These are phyloP conservation scores for Neurospora sp. DNA, from an alignment of 495 filamentous ascomycete genomes.

Conservation along the genomic window DNA sequence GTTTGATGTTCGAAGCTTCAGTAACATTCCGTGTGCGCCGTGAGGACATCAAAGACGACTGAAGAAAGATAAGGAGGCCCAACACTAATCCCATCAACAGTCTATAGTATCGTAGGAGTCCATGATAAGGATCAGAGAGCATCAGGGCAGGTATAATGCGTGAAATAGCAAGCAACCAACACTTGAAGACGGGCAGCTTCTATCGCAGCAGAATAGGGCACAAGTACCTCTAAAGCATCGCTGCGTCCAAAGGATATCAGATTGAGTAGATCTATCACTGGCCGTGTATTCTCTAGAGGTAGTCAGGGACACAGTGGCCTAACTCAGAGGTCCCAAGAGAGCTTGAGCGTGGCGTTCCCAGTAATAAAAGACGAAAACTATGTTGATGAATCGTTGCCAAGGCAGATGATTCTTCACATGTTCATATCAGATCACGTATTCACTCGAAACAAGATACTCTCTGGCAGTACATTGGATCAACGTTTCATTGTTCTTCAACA, in stretches of 20 bases:
- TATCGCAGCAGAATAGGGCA: not conserved
- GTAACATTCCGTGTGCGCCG: not conserved
- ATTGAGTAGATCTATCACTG: not conserved
- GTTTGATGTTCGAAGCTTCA: not conserved
- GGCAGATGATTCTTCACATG: too few relatives aligned
- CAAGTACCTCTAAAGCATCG: not conserved
- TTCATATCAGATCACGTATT: not conserved
- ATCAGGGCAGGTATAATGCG: not conserved
- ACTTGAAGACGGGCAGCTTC: not conserved
- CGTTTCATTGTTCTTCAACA: constrained; percentile 35
- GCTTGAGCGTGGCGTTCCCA: not conserved
- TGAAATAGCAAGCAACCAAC: not conserved
- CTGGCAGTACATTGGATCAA: constrained; percentile 19
- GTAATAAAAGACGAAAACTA: not conserved
- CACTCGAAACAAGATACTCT: constrained; percentile 7
- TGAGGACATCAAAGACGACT: not conserved
- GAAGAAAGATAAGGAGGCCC: not conserved
- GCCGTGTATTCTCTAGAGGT: not conserved
- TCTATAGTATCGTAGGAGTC: not conserved
- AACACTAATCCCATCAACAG: not conserved
- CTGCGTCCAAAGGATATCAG: not conserved
- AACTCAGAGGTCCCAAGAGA: not conserved
- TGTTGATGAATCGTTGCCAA: not conserved
- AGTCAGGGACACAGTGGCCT: not conserved
- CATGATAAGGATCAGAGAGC: not conserved